A percentile compares a stretch with the other conserved stretches of the same genome.
Conservation (phyloP, 2,329 filamentous ascomycete species). For the Epichloe hybrida region DNA sequence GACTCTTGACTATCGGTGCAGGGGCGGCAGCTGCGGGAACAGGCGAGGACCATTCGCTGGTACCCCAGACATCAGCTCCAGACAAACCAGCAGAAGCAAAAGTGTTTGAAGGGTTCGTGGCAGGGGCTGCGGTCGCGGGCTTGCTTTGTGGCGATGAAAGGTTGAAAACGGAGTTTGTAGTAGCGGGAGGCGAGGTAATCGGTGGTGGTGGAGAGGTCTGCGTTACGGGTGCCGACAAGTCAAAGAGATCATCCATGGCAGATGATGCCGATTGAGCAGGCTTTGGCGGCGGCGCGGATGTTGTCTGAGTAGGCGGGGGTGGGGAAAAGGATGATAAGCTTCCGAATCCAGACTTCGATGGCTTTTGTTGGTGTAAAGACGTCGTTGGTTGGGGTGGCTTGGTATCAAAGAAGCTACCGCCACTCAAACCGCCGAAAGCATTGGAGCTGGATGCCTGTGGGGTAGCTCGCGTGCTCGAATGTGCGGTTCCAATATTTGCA, state of each 20-base stretch:
- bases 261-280: slow-evolving; percentile 35
- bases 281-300: slow-evolving; percentile 22
- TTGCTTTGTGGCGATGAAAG: slow-evolving; percentile 45
- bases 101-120: slow-evolving; percentile 20
- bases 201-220: slow-evolving; percentile 31
- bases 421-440: slow-evolving; percentile 43
- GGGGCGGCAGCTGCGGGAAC: slow-evolving; percentile 21
- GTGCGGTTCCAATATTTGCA: slow-evolving; percentile 38
- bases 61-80: slow-evolving; percentile 67
- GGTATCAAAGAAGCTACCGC: slow-evolving; percentile 73
- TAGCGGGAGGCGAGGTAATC: slow-evolving; percentile 26
- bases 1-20: slow-evolving; percentile 37
- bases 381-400: slow-evolving; percentile 47
- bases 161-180: slow-evolving; percentile 63
- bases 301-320: slow-evolving; percentile 19
- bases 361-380: slow-evolving; percentile 34
- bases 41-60: slow-evolving; percentile 62
- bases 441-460: slow-evolving; percentile 22
- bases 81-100: slow-evolving; percentile 28
- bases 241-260: slow-evolving; percentile 68
- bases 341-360: slow-evolving; percentile 49
- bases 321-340: slow-evolving; percentile 50
- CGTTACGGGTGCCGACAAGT: slow-evolving; percentile 46
- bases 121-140: slow-evolving; percentile 28
- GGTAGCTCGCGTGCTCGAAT: slow-evolving; percentile 19